These are phyloP conservation scores for Cryptococcus sp. DNA, from an alignment of 1,284 basidiomycete genomes.

Conservation along the genomic window DNA sequence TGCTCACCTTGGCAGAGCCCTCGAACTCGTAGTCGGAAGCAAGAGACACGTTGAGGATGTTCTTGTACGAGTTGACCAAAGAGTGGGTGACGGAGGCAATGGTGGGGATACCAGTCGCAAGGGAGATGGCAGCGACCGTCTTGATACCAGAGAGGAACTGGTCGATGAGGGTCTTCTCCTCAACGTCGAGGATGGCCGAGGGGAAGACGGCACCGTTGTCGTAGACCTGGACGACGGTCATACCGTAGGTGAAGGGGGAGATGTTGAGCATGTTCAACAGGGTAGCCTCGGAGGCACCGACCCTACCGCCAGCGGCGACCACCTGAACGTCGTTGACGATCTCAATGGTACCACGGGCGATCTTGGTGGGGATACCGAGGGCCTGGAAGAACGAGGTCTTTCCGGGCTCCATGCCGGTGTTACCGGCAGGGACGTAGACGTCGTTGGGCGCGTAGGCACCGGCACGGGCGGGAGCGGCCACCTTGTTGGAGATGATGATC, in stretches of 20 bases:
- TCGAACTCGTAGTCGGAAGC: conserved; percentile 95
- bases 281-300: conserved; percentile 95
- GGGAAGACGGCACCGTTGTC: conserved; percentile 88
- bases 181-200: conserved; percentile 87
- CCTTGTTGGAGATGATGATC: conserved; percentile 91
- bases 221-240: conserved; percentile 92
- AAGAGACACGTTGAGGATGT: conserved; percentile 84
- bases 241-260: conserved; percentile 98
- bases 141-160: conserved; percentile 91
- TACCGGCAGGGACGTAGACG: conserved; percentile 87
- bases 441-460: conserved; percentile 92
- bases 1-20: conserved; percentile 81
- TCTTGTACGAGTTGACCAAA: conserved; percentile 99
- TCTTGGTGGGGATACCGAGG: conserved; percentile 99
- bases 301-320: conserved; percentile 84
- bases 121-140: conserved; percentile 91
- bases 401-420: conserved; percentile 99
- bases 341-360: conserved; percentile 99
- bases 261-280: conserved; percentile 99
- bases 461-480: conserved; percentile 96
- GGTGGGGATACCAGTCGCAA: conserved; percentile 94
- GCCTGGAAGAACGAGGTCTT: conserved; percentile 99
- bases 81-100: conserved; percentile 90
- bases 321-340: conserved; percentile 97
- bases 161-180: conserved; percentile 83